Percentiles rank a stretch among this genome's conserved stretches.
Conservation (phyloP, 129 eudicot species). For the Saposhnikovia divaricata region DNA sequence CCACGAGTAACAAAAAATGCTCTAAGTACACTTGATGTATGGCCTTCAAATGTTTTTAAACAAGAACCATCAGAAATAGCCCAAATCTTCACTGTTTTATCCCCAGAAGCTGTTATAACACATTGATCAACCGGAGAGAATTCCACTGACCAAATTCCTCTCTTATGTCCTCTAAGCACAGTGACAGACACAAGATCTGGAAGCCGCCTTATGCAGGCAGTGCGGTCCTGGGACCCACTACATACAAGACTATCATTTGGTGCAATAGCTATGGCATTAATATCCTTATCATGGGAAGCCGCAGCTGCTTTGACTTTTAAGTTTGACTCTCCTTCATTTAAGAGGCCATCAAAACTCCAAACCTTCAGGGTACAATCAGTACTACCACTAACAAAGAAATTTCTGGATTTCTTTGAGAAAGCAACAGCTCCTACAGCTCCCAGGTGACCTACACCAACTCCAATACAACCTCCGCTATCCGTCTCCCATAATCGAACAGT, state of each 20-base stretch:
- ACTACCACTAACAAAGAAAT: constrained; percentile 79
- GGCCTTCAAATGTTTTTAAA: constrained; percentile 92
- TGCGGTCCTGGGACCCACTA: constrained; percentile 96
- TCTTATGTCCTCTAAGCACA: constrained; percentile 74
- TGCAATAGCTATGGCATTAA: constrained; percentile 77
- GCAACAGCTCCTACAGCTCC: constrained; percentile 94
- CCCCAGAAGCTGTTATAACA: constrained; percentile 91
- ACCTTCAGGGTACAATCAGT: constrained; percentile 88
- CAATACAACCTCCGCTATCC: constrained; percentile 42
- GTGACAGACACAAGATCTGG: constrained; percentile 71
- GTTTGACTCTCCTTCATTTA: constrained; percentile 36
- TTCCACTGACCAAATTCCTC: constrained; percentile 97
- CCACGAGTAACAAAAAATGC: constrained; percentile 85
- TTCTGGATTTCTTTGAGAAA: constrained; percentile 57
- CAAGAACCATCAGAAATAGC: constrained; percentile 89
- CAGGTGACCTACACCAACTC: constrained; percentile 83
- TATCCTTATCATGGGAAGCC: constrained; percentile 87
- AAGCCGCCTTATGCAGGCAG: constrained; percentile 83
- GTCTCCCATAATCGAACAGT: constrained; percentile 86
- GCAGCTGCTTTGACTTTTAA: constrained; percentile 76
- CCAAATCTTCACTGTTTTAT: constrained; percentile 87
- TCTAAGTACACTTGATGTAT: constrained; percentile 79
- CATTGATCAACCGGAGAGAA: constrained; percentile 93
- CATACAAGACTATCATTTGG: constrained; percentile 89
- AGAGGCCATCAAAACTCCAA: constrained; percentile 67